Conservation (phyloP, 805 yeast species). For the Candida fluviatilis region DNA sequence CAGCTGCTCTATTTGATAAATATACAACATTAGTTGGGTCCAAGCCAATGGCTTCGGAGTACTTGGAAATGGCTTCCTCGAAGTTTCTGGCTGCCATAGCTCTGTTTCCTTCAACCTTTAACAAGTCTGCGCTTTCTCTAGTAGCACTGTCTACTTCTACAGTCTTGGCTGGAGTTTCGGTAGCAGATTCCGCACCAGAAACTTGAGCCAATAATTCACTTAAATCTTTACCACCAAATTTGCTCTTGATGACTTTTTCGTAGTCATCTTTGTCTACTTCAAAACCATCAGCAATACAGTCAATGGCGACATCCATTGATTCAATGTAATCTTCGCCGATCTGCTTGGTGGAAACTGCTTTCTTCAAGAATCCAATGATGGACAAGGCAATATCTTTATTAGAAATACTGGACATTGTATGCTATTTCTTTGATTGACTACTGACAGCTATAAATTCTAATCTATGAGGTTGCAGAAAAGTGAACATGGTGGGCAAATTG, state of each 20-base stretch:
- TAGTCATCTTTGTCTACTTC: constrained; percentile 55
- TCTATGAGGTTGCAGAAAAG: too few relatives aligned
- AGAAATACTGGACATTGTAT: constrained; percentile 18
- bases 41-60: constrained; percentile 73
- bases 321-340: constrained; percentile 78
- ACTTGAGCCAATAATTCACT: constrained; percentile 34
- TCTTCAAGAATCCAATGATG: constrained; percentile 67
- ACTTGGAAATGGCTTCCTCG: constrained; percentile 65
- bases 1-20: constrained; percentile 95
- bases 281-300: constrained; percentile 86
- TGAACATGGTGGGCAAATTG: too few relatives aligned
- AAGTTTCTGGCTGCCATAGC: constrained; percentile 78
- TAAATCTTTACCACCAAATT: constrained; percentile 47
- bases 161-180: constrained; percentile 7
- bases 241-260: constrained; percentile 25
- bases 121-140: constrained; percentile 71
- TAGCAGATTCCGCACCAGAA: constrained; percentile 27
- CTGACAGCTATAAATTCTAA: too few relatives aligned
- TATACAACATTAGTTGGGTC: constrained; percentile 76
- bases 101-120: constrained; percentile 85
- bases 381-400: constrained; percentile 67
- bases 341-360: constrained; percentile 54
- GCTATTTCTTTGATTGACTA: not conserved
- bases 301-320: constrained; percentile 89
- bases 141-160: constrained; percentile 47